These are phyloP conservation scores for Ormosia semicastrata DNA, from an alignment of 306 rosid genomes.

Conservation along the genomic window DNA sequence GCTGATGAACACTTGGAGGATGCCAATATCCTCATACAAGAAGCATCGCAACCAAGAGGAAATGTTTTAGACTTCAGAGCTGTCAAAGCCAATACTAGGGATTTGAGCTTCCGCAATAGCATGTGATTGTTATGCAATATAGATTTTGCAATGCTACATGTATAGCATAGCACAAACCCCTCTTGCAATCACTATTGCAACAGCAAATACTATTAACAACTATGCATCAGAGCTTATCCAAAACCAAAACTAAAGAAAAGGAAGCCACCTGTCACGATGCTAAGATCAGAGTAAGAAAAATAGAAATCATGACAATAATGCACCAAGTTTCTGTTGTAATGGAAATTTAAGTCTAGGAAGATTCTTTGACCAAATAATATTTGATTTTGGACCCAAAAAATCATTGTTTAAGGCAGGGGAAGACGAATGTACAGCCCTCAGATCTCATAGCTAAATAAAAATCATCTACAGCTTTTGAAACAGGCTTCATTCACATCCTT, in stretches of 20 bases:
- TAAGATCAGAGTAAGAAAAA: not conserved
- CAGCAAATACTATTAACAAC: not conserved
- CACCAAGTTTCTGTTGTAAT: not conserved
- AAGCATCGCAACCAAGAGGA: not conserved
- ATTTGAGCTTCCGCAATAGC: not conserved
- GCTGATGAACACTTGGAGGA: not conserved
- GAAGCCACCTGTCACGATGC: not conserved
- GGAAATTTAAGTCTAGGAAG: not conserved
- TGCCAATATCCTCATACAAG: not conserved
- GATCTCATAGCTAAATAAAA: not conserved
- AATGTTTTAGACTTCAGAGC: not conserved
- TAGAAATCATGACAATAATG: not conserved
- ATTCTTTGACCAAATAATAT: too few species aligned
- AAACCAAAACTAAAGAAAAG: not conserved
- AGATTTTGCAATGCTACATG: not conserved
- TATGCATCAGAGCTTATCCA: not conserved
- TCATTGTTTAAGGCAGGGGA: not conserved
- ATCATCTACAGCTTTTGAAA: not conserved
- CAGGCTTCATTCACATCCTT: constrained; percentile 5
- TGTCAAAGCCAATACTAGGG: not conserved
- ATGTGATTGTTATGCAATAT: not conserved
- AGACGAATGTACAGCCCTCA: not conserved
- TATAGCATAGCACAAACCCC: not conserved
- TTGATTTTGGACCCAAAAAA: not conserved
- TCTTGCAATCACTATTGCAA: not conserved